phyloP scores from a whole-genome alignment of 768 basidiomycete genomes.

The Tulasnella sp. region DNA sequence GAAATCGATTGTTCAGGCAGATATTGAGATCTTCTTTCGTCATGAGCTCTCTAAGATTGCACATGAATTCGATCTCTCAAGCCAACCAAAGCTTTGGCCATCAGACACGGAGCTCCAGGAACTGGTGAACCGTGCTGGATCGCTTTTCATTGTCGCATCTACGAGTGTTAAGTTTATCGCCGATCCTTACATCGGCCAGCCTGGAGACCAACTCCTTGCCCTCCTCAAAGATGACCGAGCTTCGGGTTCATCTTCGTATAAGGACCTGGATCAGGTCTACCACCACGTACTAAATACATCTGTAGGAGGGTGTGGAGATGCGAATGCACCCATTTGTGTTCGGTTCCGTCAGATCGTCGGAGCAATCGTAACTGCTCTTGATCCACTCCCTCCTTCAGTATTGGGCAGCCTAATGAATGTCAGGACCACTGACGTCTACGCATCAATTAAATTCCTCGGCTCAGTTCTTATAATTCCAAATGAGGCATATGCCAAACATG shows the following conservation, averaged over 20 bases:
- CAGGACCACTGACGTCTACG: neutral
- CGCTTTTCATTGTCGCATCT: conserved; percentile 7
- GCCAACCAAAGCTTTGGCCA: conserved; percentile 4
- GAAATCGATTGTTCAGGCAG: conserved; percentile 3
- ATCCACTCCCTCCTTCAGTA: neutral
- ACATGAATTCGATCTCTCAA: neutral
- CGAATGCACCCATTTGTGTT: neutral
- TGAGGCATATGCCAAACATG: too few relatives aligned
- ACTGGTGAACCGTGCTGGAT: neutral
- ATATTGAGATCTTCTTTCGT: conserved; percentile 12
- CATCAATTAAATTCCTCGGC: neutral
- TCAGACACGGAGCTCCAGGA: neutral
- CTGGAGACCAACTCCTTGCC: neutral
- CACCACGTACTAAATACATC: neutral
- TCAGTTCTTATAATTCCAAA: conserved; percentile 4
- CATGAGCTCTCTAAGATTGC: neutral
- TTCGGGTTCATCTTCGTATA: neutral
- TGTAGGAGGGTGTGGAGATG: neutral
- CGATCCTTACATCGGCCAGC: neutral
- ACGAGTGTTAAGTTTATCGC: conserved; percentile 1
- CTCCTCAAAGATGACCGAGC: conserved; percentile 1
- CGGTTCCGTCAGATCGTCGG: conserved; percentile 5
- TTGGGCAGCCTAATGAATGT: neutral
- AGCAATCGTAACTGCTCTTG: conserved; percentile 1
- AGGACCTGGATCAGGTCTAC: neutral